A percentile compares a stretch with the other conserved stretches of the same genome.
Evolutionary conservation across 78 protist species (phyloP).

Genomic region (Dictyostelium purpureum): DNA sequence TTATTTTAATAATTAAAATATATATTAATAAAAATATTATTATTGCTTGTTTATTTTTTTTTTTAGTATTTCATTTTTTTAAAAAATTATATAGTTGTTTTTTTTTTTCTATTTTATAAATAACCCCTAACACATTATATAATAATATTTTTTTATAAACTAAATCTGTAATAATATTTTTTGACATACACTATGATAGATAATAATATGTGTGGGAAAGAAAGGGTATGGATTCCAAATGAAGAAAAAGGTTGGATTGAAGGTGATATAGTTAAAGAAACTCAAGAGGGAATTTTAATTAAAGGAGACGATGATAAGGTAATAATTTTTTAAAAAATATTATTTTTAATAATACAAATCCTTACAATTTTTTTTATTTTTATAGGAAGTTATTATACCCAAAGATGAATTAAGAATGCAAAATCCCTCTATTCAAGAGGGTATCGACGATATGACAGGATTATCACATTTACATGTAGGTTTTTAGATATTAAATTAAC

Average conservation of each 20-base stretch:
- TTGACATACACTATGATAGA: background rate
- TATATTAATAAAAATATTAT: no score
- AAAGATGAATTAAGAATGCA: constrained; percentile 42
- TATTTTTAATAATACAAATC: background rate
- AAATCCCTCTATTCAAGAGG: constrained; percentile 82
- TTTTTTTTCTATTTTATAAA: no score
- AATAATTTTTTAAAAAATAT: background rate
- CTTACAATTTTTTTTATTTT: background rate
- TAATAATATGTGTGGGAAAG: background rate
- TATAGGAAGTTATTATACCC: background rate
- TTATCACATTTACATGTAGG: constrained; percentile 73
- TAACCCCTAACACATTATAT: no score
- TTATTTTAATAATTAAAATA: no score
- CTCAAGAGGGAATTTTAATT: background rate
- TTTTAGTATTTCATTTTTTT: no score
- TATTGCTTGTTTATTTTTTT: no score
- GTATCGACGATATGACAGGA: constrained; percentile 90
- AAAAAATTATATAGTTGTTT: no score
- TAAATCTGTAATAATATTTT: no score
- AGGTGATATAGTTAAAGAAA: constrained; percentile 38
- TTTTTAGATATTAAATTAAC: background rate
- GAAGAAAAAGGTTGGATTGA: constrained; percentile 56
- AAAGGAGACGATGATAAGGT: constrained; percentile 31
- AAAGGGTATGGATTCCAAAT: constrained; percentile 48
- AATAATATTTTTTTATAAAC: no score